phyloP scores from a whole-genome alignment of 768 basidiomycete genomes.

The Auricularia cornea region DNA sequence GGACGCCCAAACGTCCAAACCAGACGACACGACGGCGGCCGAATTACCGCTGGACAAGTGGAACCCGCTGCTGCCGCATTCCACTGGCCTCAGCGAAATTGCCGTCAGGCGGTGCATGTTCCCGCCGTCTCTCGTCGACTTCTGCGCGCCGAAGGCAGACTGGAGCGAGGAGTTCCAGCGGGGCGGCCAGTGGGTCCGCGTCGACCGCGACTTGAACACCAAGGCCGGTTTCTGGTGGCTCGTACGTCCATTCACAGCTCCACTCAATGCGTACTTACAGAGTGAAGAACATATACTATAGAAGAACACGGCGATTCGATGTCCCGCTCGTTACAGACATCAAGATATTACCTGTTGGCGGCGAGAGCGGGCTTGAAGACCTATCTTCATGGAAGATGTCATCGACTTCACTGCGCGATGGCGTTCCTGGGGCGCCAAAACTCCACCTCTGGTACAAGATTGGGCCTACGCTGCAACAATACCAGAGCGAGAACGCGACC shows the following conservation, averaged over 20 bases:
- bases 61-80: slow-evolving; percentile 26
- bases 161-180: slow-evolving; percentile 64
- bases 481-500: slow-evolving; percentile 37
- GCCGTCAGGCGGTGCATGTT: slow-evolving; percentile 59
- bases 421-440: slow-evolving; percentile 45
- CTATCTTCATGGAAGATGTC: slow-evolving; percentile 59
- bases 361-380: slow-evolving; percentile 35
- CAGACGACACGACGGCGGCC: slow-evolving; percentile 7
- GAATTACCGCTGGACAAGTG: slow-evolving; percentile 33
- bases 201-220: slow-evolving; percentile 70
- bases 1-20: slow-evolving; percentile 10
- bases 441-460: slow-evolving; percentile 73
- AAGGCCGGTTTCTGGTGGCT: slow-evolving; percentile 51
- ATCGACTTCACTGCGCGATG: slow-evolving; percentile 52
- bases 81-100: slow-evolving; percentile 43
- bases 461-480: slow-evolving; percentile 52
- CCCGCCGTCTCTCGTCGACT: slow-evolving; percentile 45
- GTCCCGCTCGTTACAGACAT: slow-evolving; percentile 72
- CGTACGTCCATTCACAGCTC: slow-evolving; percentile 31
- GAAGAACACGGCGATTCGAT: slow-evolving; percentile 76
- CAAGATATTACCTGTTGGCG: slow-evolving; percentile 48
- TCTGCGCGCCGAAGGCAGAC: slow-evolving; percentile 65
- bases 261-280: slow-evolving; percentile 22
- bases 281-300: slow-evolving; percentile 76
- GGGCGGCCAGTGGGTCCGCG: slow-evolving; percentile 81